These are phyloP conservation scores for Agrocybe chaxingu DNA, from an alignment of 768 basidiomycete genomes.

Conservation along the genomic window DNA sequence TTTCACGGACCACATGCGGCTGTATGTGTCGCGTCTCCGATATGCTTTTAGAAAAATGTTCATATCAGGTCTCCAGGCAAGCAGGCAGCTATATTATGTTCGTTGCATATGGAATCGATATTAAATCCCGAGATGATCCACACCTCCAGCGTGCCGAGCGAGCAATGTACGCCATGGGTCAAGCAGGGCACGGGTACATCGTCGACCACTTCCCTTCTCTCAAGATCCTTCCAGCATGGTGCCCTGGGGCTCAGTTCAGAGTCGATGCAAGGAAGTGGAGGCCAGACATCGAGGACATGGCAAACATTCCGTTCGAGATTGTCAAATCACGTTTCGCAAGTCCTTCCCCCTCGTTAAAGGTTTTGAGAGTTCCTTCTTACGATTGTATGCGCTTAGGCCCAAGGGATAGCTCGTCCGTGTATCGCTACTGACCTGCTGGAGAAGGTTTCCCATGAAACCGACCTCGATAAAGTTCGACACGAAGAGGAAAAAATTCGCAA, in stretches of 20 bases:
- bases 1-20: not conserved
- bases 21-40: conserved; percentile 3
- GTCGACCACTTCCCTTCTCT: conserved; percentile 34
- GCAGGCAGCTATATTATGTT: conserved; percentile 18
- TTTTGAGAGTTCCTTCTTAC: not conserved
- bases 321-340: conserved; percentile 16
- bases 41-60: conserved; percentile 1
- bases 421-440: conserved; percentile 6
- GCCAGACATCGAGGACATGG: conserved; percentile 25
- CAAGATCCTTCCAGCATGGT: conserved; percentile 46
- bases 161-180: conserved; percentile 21
- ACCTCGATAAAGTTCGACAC: not conserved
- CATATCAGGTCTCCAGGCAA: conserved; percentile 3
- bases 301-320: conserved; percentile 29
- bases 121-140: conserved; percentile 32
- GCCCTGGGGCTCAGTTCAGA: conserved; percentile 55
- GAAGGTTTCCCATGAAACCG: not conserved
- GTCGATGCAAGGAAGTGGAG: conserved; percentile 43
- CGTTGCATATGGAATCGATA: conserved; percentile 40
- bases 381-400: no score
- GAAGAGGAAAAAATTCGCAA: not conserved
- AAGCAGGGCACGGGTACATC: conserved; percentile 26
- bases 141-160: conserved; percentile 32
- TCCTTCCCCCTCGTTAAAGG: not conserved
- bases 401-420: not conserved